Evolutionary conservation across 2,329 filamentous ascomycete species (phyloP), one percentile per base, ranked within the genome.

Genomic region (Curvularia eragrostidis): DNA sequence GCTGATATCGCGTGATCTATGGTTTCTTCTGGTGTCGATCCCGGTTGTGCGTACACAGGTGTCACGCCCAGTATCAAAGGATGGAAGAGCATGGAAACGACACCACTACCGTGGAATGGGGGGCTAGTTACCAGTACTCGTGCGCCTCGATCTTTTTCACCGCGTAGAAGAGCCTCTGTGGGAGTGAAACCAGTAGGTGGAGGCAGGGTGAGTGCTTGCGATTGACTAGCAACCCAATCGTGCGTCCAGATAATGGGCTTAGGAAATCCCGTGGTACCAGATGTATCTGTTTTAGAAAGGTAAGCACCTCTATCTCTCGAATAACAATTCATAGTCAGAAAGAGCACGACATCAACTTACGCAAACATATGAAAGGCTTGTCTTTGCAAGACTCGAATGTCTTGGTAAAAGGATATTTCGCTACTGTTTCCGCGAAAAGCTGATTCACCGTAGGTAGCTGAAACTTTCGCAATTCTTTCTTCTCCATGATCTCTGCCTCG

Each of bases 191-290:
- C 55, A 2, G 32, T 6, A 2, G 64, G 59, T 13, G 51, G 19
- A 3, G 38, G 26, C 2, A 66, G 41, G 19, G 54, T 46, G n/a
- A 51, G 10, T 19, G 28, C 34, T 5, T 32, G 50, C 30, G 48
- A 50, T 36, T 42, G 41, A 24, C 53, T 59, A 19, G 52, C 42
- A 4, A 48, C 41, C 65, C 65, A 59, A 5, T 54, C 54, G 36
- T 70, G 63, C 8, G 65, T 71, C 61, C 65, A 75, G 6, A 68
- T 54, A 1, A 78, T 67, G 0, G 75, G 71, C 39, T 78, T 78
- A 0, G 76, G 77, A 9, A 73, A 61, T 1, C 77, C 75, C 0
- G 75, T 78, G 1, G 76, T 74, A 7, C 76, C 76, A 12, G 75
- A 76, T 1, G 76, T 75, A 58, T 77, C 54, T 57, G 6, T 24